These are phyloP conservation scores for Malus domestica DNA, from an alignment of 306 rosid genomes.

Conservation along the genomic window ASM211411v1 NC_041789.1:22135501-22136000, in stretches of 20 bases:
- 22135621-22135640: slow-evolving; percentile 26
- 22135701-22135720: too few relatives aligned
- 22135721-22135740: too few relatives aligned
- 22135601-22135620: background rate
- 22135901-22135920: too few relatives aligned
- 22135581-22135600: slow-evolving; percentile 3
- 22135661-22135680: rapidly evolving
- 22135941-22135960: slow-evolving; percentile 8
- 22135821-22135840: too few relatives aligned
- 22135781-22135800: rapidly evolving
- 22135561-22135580: slow-evolving; percentile 20
- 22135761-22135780: too few relatives aligned
- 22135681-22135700: too few relatives aligned
- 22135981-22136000: background rate
- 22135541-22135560: slow-evolving; percentile 18
- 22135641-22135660: too few relatives aligned
- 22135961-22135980: slow-evolving; percentile 24
- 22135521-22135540: background rate
- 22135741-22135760: too few relatives aligned
- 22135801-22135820: too few relatives aligned
- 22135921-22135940: background rate
- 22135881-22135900: background rate
- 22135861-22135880: background rate
- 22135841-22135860: background rate
- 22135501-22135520: slow-evolving; percentile 21